Conservation (phyloP, 176 grass and related monocot genomes). For the Ampelocalamus luodianensis region DNA sequence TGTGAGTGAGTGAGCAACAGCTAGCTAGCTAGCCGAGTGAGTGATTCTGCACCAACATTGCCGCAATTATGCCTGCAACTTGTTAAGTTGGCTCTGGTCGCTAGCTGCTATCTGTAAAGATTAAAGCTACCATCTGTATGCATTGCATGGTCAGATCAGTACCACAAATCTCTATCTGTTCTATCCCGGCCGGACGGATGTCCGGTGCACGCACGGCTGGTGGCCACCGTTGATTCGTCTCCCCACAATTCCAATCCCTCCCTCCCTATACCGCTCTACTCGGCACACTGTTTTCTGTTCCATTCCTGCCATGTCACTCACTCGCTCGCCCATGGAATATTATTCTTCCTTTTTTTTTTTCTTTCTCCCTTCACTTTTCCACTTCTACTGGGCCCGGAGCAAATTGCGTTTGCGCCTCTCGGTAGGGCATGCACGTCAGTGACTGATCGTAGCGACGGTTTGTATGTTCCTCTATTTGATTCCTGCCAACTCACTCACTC, state of each 20-base stretch:
- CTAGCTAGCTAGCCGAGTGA: not conserved
- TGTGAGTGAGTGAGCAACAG: constrained; percentile 49
- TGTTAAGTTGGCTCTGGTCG: not conserved
- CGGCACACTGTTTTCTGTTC: constrained; percentile 1
- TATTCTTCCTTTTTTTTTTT: not conserved
- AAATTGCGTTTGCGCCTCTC: not conserved
- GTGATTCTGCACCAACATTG: constrained; percentile 7
- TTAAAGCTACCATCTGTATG: not conserved
- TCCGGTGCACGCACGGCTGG: not conserved
- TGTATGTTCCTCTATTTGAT: too few species aligned
- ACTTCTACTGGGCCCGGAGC: not conserved
- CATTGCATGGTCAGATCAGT: not conserved
- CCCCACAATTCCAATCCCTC: not conserved
- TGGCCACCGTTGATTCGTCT: not conserved
- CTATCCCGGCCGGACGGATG: not conserved
- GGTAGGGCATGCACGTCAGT: not conserved
- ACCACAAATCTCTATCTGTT: not conserved
- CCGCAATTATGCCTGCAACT: constrained; percentile 10
- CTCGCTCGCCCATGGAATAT: not conserved
- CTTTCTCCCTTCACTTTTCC: not conserved
- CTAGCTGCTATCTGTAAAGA: not conserved
- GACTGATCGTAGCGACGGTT: not conserved
- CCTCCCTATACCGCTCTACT: not conserved
- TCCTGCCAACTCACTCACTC: too few species aligned
- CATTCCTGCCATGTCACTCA: not conserved